Evolutionary conservation across 2,329 filamentous ascomycete genomes (phyloP).

Genomic region (Cladosporium sp.): DNA sequence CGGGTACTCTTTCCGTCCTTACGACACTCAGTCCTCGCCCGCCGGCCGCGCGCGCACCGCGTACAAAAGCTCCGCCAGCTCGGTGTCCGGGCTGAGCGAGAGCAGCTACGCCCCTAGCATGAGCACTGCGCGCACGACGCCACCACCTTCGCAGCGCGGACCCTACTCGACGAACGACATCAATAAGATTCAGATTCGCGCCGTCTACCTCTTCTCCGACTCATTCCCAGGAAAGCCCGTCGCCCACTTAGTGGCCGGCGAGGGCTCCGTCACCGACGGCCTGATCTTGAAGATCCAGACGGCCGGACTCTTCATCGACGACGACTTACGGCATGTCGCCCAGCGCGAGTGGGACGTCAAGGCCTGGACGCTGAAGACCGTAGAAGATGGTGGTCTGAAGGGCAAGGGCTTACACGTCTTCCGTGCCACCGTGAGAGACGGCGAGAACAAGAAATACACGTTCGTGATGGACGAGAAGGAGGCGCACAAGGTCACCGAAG

Average conservation of each 20-base stretch:
- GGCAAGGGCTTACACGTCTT: constrained; percentile 47
- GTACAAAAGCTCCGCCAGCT: constrained; percentile 31
- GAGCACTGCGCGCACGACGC: constrained; percentile 75
- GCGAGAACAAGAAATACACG: constrained; percentile 56
- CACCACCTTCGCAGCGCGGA: constrained; percentile 69
- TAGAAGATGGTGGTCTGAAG: constrained; percentile 56
- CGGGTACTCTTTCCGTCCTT: constrained; percentile 37
- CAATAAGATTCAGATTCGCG: constrained; percentile 91
- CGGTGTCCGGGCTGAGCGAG: constrained; percentile 60
- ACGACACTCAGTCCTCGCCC: constrained; percentile 32
- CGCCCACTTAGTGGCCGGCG: constrained; percentile 81
- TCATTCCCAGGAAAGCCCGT: constrained; percentile 80
- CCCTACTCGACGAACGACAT: constrained; percentile 85
- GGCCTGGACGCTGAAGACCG: constrained; percentile 89
- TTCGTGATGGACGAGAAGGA: constrained; percentile 55
- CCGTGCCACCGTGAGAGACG: constrained; percentile 52
- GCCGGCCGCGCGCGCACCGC: constrained; percentile 51
- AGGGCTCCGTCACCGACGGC: constrained; percentile 81
- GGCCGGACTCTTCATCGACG: constrained; percentile 93
- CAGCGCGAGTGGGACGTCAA: constrained; percentile 98
- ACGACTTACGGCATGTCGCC: constrained; percentile 83
- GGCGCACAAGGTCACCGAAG: constrained; percentile 57
- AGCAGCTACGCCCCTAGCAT: constrained; percentile 81
- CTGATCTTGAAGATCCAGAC: constrained; percentile 87
- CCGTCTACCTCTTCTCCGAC: constrained; percentile 88